Evolutionary conservation across 768 basidiomycete species (phyloP), one percentile per base, ranked within the genome.

Genomic region (Xerocomus potaroensis): DNA sequence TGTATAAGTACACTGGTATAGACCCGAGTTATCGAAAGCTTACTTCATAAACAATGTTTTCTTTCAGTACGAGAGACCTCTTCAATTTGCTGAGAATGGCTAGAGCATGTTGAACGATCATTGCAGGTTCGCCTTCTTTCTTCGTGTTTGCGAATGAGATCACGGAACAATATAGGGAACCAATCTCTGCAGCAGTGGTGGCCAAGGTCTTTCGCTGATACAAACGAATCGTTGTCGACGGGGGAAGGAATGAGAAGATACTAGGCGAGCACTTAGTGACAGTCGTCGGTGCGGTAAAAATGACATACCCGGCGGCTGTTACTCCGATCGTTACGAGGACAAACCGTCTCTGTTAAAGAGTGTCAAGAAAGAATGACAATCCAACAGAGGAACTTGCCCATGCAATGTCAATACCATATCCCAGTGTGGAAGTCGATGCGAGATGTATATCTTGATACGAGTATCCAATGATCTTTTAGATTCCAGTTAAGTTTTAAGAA

Each of bases 61-160:
- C 63, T 45, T 74, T 77, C 49, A 84, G 53, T 0, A 75, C 67
- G 11, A 77, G 62, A 1, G 83, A 80, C 40, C 85, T 72, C 41
- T 76, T 81, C 44, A 92, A 68, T 63, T 91, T 92, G 45, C 77
- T 74, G 12, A 87, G 74, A 51, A 91, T 79, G 0, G 88, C 87
- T 32, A 90, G 69, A n/a, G 89, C 59, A 43, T 79, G 82, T 26
- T 77, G 75, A 23, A 83, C 63, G 33, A 90, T 83, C 26, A 75
- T 68, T 7, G 75, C 68, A 4, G 75, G 66, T 35, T 85, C 79
- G 1, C 69, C 61, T 29, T 78, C 73, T 9, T 61, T 64, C 36
- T 72, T 76, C 5, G 77, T 74, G 50, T 81, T 79, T 1, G 86
- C 84, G 50, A 79, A 83, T 0, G 85, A 86, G 3, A 94, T 68